phyloP scores from a whole-genome alignment of 306 rosid species.

The Dryas drummondii region DNA sequence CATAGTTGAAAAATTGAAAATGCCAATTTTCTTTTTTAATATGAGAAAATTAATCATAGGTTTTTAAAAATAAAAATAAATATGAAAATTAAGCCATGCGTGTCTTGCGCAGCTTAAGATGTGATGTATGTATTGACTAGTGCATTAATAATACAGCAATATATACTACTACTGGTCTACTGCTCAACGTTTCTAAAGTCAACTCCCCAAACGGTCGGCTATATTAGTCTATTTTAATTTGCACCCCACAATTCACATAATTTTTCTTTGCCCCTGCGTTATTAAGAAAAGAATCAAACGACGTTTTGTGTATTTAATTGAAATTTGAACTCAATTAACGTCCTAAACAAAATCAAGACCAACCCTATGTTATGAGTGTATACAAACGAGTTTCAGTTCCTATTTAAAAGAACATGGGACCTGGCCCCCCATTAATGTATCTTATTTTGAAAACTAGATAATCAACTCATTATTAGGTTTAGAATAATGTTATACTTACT shows the following conservation, averaged over 20 bases:
- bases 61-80: background rate
- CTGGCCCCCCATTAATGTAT: no score
- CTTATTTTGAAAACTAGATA: no score
- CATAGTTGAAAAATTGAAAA: background rate
- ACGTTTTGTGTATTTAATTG: no score
- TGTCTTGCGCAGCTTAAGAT: slow-evolving; percentile 22
- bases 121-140: slow-evolving; percentile 1
- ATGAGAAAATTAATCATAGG: background rate
- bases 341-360: no score
- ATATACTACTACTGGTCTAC: background rate
- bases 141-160: no score
- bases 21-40: background rate
- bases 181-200: slow-evolving; percentile 18
- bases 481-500: no score
- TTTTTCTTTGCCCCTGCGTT: background rate
- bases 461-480: no score
- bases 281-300: background rate
- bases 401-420: no score
- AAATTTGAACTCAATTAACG: no score
- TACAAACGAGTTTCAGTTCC: no score
- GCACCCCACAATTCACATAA: background rate
- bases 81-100: slow-evolving; percentile 9
- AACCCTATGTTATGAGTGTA: no score
- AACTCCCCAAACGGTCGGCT: slow-evolving; percentile 19
- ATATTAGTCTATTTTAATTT: background rate